A percentile compares a stretch with the other conserved stretches of the same genome.
Conservation (phyloP, 2,329 filamentous ascomycete genomes). For the Hymenoscyphus repandus region DNA sequence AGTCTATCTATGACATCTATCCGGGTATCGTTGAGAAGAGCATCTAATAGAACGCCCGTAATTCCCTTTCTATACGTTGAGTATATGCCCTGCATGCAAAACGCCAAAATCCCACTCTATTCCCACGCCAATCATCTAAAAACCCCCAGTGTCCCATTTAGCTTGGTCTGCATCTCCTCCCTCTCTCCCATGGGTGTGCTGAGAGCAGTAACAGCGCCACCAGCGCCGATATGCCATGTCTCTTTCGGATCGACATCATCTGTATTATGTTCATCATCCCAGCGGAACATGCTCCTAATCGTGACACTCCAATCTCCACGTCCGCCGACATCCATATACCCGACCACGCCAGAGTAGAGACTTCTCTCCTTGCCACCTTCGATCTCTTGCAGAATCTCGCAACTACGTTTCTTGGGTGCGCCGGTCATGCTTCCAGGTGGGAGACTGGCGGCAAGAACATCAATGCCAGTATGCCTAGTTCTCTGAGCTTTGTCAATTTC, state of each 20-base stretch:
- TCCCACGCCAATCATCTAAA: conserved; percentile 13
- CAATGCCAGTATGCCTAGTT: conserved; percentile 55
- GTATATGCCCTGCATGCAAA: conserved; percentile 9
- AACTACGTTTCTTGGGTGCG: conserved; percentile 88
- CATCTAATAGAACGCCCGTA: not conserved
- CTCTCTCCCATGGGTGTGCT: conserved; percentile 77
- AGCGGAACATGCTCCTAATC: conserved; percentile 75
- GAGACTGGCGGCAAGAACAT: conserved; percentile 70
- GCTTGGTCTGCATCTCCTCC: conserved; percentile 84
- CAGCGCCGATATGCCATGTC: conserved; percentile 80
- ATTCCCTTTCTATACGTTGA: conserved; percentile 15
- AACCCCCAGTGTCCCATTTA: conserved; percentile 26
- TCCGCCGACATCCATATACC: conserved; percentile 83
- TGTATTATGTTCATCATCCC: conserved; percentile 51
- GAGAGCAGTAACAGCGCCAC: conserved; percentile 81
- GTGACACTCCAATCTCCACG: conserved; percentile 87
- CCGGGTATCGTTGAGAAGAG: conserved; percentile 18
- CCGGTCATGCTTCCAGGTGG: conserved; percentile 96
- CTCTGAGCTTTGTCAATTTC: conserved; percentile 11
- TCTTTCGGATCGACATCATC: conserved; percentile 38
- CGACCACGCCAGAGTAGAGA: conserved; percentile 83
- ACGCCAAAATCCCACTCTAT: not conserved
- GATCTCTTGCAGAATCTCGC: conserved; percentile 69
- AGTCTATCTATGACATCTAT: not conserved
- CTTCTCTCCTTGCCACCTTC: conserved; percentile 61